These are phyloP conservation scores for Monilinia laxa DNA, from an alignment of 2,329 filamentous ascomycete genomes.

Conservation along the genomic window DNA sequence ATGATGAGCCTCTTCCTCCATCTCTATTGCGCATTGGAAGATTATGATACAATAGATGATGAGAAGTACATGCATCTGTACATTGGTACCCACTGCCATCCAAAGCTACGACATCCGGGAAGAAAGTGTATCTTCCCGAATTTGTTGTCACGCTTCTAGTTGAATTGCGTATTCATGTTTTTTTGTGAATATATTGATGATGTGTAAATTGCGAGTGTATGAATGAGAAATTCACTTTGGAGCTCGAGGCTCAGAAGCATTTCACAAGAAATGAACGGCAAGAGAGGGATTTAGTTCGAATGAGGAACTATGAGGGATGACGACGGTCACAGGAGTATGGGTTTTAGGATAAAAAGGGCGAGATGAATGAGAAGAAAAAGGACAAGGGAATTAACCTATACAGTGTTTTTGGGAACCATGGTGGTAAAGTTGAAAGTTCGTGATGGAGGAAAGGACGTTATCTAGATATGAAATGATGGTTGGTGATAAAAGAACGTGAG, in stretches of 20 bases:
- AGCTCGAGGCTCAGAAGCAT: slow-evolving; percentile 10
- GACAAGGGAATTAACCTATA: not conserved
- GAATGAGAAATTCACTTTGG: not conserved
- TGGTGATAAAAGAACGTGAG: not conserved
- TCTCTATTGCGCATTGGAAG: no score
- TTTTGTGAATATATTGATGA: slow-evolving; percentile 11
- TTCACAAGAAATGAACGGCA: not conserved
- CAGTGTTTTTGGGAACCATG: slow-evolving; percentile 2
- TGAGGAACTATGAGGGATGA: slow-evolving; percentile 4
- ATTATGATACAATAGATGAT: no score
- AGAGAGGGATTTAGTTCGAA: not conserved
- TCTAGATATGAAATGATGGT: not conserved
- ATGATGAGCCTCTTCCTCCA: not conserved
- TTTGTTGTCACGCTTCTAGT: not conserved
- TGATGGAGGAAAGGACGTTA: not conserved
- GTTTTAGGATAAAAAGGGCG: not conserved
- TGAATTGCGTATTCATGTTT: slow-evolving; percentile 1
- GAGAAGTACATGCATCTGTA: not conserved
- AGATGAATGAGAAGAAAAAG: no score
- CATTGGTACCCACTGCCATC: slow-evolving; percentile 10
- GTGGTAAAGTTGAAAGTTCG: slow-evolving; percentile 6
- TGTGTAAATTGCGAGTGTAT: not conserved
- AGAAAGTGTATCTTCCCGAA: slow-evolving; percentile 20
- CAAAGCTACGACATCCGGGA: not conserved
- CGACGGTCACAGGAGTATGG: no score